phyloP scores from a whole-genome alignment of 257 asterid species.

The Petunia axillaris region DNA sequence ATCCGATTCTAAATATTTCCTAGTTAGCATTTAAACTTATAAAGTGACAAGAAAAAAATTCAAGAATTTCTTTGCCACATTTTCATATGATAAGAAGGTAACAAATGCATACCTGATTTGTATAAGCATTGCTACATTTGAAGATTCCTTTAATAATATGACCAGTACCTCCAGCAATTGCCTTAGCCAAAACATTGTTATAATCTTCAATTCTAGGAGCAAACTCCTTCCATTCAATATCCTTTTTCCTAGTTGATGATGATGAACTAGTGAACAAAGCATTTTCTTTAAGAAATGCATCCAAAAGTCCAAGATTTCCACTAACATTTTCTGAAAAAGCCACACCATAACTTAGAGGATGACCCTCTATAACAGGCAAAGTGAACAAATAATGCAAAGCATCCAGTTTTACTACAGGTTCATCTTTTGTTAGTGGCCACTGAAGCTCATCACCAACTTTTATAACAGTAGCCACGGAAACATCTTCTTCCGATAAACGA shows the following conservation, averaged over 20 bases:
- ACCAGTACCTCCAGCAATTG: conserved; percentile 86
- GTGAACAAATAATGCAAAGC: conserved; percentile 65
- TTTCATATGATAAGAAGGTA: neutral
- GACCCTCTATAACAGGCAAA: conserved; percentile 61
- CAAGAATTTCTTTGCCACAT: no score
- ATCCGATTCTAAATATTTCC: no score
- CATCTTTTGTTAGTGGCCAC: conserved; percentile 85
- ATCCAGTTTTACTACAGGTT: conserved; percentile 78
- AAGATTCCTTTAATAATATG: conserved; percentile 78
- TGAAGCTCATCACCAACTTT: conserved; percentile 76
- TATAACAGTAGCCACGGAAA: conserved; percentile 62
- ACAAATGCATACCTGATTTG: conserved; percentile 54
- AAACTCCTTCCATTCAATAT: conserved; percentile 71
- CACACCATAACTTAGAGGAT: conserved; percentile 78
- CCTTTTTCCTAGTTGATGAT: conserved; percentile 30
- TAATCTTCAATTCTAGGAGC: conserved; percentile 75
- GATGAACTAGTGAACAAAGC: conserved; percentile 46
- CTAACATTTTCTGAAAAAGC: conserved; percentile 44
- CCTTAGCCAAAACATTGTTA: conserved; percentile 68
- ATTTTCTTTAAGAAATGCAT: conserved; percentile 60
- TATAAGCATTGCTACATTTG: conserved; percentile 70
- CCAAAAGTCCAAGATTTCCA: conserved; percentile 48
- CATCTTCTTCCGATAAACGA: conserved; percentile 49
- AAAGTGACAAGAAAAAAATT: no score
- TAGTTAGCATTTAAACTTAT: no score